phyloP scores from a whole-genome alignment of 805 yeast species.

The Metschnikowia picachoensis region DNA sequence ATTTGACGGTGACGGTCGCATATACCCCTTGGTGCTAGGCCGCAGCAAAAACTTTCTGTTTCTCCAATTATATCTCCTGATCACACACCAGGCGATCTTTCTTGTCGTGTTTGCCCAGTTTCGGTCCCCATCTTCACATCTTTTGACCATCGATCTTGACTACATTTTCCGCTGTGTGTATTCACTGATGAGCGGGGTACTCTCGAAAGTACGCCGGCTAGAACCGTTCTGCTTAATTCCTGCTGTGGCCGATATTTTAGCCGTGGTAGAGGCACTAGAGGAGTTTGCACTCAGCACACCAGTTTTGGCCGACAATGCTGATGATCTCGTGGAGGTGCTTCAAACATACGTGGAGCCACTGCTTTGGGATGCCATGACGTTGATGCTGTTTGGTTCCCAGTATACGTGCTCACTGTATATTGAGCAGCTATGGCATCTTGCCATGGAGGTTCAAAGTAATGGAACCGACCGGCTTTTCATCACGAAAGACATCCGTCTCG shows the following conservation, averaged over 20 bases:
- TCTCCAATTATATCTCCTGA: conserved; percentile 6
- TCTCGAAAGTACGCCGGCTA: conserved; percentile 4
- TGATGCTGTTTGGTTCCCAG: conserved; percentile 12
- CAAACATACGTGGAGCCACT: conserved; percentile 6
- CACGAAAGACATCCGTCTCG: conserved; percentile 6
- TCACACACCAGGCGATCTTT: conserved; percentile 12
- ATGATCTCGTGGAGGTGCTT: conserved; percentile 9
- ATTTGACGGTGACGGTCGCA: conserved; percentile 5
- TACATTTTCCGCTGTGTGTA: conserved; percentile 10
- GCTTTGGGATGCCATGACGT: conserved; percentile 7
- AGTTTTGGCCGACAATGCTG: conserved; percentile 1
- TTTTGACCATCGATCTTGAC: conserved; percentile 8
- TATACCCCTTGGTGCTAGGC: conserved; percentile 4
- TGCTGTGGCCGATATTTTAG: conserved; percentile 5
- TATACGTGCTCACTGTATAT: conserved; percentile 7
- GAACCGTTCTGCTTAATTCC: conserved; percentile 8
- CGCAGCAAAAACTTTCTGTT: conserved; percentile 7
- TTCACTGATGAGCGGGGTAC: conserved; percentile 6
- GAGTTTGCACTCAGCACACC: conserved; percentile 11
- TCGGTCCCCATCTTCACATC: conserved; percentile 8
- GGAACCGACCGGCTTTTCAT: conserved; percentile 8
- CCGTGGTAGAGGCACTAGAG: conserved; percentile 8
- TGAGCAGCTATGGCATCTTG: conserved; percentile 15
- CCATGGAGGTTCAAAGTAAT: conserved; percentile 4
- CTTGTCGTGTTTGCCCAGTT: conserved; percentile 15